Evolutionary conservation across 176 grass and related monocot species (phyloP), one percentile per base, ranked within the genome.

Genomic region (Oryza longistaminata): DNA sequence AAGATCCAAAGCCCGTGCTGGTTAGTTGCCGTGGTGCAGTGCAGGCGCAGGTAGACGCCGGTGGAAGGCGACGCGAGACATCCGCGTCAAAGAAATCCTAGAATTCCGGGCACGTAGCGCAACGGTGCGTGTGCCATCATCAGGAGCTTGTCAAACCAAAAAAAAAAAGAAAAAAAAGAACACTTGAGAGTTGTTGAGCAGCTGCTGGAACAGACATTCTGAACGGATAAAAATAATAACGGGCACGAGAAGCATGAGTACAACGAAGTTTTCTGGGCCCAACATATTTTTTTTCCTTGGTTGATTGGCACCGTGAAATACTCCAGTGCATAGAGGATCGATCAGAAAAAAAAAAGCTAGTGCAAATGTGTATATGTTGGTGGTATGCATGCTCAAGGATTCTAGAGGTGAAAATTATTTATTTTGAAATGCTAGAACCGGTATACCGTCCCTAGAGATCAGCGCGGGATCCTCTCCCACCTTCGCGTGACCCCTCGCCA

Each of bases 1-100:
- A 81, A 68, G 49, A 85, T 81, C 82, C 88, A 89, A 76, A 40
- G 72, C 77, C 83, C 77, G 88, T 89, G 82, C 49, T 8, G 52
- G 13, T n/a, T n/a, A 62, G 58, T 62, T 24, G 58, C 58, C 58
- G 8, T 33, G 27, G 27, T 7, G 65, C 65, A 58, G 53, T n/a
- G 53, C 53, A 58, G 52, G 25, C 31, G 44, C 44, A 46, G 70
- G 40, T 75, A 74, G 45, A 13, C 64, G 64, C 66, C 88, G 64
- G 12, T 17, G 75, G 50, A 58, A 43, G 61, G 78, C 26, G 60
- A 48, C 81, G 46, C 14, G 70, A 49, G 70, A 10, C 77, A 49
- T 55, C 46, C 75, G 64, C 58, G 61, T 81, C 77, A 75, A 84
- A 62, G 58, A 62, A 71, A 46, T 4, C 82, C 53, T 76, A 14